These are phyloP conservation scores for Candolleomyces efflorescens DNA, from an alignment of 768 basidiomycete species.

Conservation along the genomic window DNA sequence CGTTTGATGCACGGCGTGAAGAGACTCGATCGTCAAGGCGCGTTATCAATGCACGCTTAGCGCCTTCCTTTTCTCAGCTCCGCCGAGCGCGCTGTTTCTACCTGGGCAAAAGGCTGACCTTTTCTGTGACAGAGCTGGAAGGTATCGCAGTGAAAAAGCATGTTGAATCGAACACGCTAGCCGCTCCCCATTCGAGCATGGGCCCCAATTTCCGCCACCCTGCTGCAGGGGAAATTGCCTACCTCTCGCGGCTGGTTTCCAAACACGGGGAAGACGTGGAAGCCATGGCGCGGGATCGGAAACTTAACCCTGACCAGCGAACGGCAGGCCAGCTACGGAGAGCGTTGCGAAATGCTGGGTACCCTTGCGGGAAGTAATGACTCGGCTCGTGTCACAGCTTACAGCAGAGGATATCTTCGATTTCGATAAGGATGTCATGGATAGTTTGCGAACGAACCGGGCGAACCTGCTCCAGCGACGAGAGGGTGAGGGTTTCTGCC, in stretches of 20 bases:
- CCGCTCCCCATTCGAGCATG: conserved; percentile 33
- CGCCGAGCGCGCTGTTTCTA: too few species aligned
- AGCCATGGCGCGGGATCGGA: conserved; percentile 76
- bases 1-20: too few species aligned
- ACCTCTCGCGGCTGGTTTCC: conserved; percentile 59
- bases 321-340: conserved; percentile 74
- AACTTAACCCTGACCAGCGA: conserved; percentile 78
- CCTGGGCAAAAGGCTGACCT: too few species aligned
- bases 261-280: conserved; percentile 71
- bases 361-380: conserved; percentile 17
- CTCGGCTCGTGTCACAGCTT: neutral
- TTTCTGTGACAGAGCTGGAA: conserved; percentile 53
- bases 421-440: neutral
- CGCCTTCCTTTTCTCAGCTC: too few species aligned
- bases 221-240: conserved; percentile 64
- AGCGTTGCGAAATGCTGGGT: conserved; percentile 55
- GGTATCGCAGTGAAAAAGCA: conserved; percentile 42
- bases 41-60: too few species aligned
- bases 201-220: conserved; percentile 48
- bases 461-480: neutral
- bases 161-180: conserved; percentile 30
- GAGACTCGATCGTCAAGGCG: too few species aligned
- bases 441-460: conserved; percentile 3
- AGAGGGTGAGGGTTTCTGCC: neutral
- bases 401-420: neutral